Percentiles rank a stretch among this genome's conserved stretches.
Evolutionary conservation across 2,329 filamentous ascomycete genomes (phyloP).

Genomic region (Fusarium chaquense): DNA sequence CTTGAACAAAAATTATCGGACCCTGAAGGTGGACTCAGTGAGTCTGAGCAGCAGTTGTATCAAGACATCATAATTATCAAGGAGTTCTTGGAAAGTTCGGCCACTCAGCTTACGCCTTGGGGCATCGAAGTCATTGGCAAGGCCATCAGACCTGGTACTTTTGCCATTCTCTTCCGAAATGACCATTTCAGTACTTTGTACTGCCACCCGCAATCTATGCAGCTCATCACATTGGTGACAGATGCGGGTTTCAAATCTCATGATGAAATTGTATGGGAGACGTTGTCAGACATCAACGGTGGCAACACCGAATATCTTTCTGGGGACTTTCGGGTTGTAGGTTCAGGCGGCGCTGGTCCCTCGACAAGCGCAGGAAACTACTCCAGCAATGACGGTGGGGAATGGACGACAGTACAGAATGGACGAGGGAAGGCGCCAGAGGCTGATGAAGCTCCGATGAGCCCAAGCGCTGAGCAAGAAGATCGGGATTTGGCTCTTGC

Average conservation of each 20-base stretch:
- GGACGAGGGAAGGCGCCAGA: constrained; percentile 48
- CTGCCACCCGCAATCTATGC: constrained; percentile 81
- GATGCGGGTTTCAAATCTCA: constrained; percentile 91
- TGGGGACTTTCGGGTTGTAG: constrained; percentile 89
- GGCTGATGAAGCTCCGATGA: constrained; percentile 49
- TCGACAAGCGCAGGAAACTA: constrained; percentile 32
- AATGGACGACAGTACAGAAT: constrained; percentile 68
- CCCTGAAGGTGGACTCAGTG: constrained; percentile 65
- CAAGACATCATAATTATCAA: constrained; percentile 89
- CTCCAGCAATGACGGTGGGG: constrained; percentile 48
- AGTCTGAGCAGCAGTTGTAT: constrained; percentile 81
- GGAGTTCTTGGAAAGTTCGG: constrained; percentile 80
- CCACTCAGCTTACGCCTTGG: constrained; percentile 87
- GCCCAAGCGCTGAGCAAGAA: constrained; percentile 72
- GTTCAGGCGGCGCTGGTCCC: constrained; percentile 57
- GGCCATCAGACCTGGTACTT: constrained; percentile 78
- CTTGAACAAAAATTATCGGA: constrained; percentile 78
- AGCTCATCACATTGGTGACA: constrained; percentile 87
- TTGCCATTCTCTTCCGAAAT: constrained; percentile 95
- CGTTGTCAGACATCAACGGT: constrained; percentile 87
- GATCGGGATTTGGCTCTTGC: constrained; percentile 90
- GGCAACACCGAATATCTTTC: constrained; percentile 86
- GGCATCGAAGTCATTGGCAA: constrained; percentile 81
- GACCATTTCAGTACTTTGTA: constrained; percentile 97
- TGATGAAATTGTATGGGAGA: constrained; percentile 96